Base-by-base conservation (phyloP, 768 basidiomycete species). In the Dacryopinax primogenitus region DNA sequence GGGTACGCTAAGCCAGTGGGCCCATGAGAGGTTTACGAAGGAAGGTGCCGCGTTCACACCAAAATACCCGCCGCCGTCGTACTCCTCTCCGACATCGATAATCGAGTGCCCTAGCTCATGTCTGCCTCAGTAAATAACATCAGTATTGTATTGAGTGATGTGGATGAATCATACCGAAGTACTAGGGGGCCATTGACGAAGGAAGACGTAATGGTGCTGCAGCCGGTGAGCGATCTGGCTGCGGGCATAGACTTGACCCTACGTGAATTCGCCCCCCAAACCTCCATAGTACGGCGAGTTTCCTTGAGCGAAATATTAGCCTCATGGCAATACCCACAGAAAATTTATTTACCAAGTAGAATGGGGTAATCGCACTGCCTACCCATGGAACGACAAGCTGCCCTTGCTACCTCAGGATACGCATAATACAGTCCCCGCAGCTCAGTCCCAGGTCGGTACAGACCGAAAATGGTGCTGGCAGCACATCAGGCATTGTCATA, bases 31-130 rank as follows among this genome's bases (percentile, higher is more conserved):
- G 33, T 78, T 73, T 30, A 76, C 64, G 34, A 44, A 23, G 3
- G 64, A 32, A 11, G 74, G 69, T 67, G 83, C 78, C 2, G 86
- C 81, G 70, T 91, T 88, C 35, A 80, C 78, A 16, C 88, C 88
- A 63, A 68, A 67, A 64, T 90, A 91, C 1, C 78, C 84, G 2
- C 87, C 88, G 13, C 88, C 88, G 68, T 90, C 89, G 71, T 91
- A 90, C 75, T 90, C 88, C 74, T 90, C 89, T 2, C 89, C 89
- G 21, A 88, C 84, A 6, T 82, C 76, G 69, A 90, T 87, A 61
- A 90, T 82, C 26, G 86, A 88, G 74, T 91, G 88, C 0, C 88
- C 88, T 0, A 90, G 81, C 73, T 90, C 88, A 70, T 89, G 88
- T 4, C 74, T 75, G 33, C 12, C 15, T 45, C 16, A 30, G n/a